A percentile compares a stretch with the other conserved stretches of the same genome.
These are phyloP conservation scores for Laguncularia racemosa DNA, from an alignment of 345 rosid species.

Conservation along the genomic window DNA sequence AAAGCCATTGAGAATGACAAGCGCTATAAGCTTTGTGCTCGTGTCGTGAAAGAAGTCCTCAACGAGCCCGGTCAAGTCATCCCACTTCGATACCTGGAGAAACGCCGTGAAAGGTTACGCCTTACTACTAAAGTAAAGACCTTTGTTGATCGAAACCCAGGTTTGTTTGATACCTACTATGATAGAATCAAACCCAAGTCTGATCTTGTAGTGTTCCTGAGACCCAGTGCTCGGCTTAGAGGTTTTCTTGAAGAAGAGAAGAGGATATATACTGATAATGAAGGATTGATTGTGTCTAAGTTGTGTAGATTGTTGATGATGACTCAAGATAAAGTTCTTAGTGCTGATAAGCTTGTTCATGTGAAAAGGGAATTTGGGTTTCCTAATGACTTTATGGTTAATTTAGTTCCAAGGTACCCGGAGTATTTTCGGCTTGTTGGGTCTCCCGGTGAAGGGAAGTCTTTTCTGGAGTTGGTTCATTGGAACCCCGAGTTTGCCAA, in stretches of 20 bases:
- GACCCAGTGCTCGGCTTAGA: conserved; percentile 43
- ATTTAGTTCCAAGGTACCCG: conserved; percentile 53
- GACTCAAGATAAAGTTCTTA: conserved; percentile 54
- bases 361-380: conserved; percentile 91
- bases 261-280: conserved; percentile 38
- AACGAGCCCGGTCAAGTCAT: conserved; percentile 79
- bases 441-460: conserved; percentile 48
- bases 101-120: conserved; percentile 69
- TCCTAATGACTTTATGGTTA: conserved; percentile 62
- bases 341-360: conserved; percentile 59
- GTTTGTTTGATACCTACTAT: conserved; percentile 47
- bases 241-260: conserved; percentile 61
- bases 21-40: conserved; percentile 49
- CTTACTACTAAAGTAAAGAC: conserved; percentile 36
- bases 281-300: conserved; percentile 54
- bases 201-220: conserved; percentile 42
- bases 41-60: conserved; percentile 65
- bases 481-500: conserved; percentile 64
- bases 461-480: conserved; percentile 54
- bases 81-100: conserved; percentile 64
- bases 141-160: conserved; percentile 50
- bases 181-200: conserved; percentile 66
- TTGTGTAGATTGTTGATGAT: conserved; percentile 81
- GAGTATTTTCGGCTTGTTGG: conserved; percentile 57
- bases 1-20: conserved; percentile 67